phyloP scores from a whole-genome alignment of 2,329 filamentous ascomycete genomes.

The Chaetothyriales sp. region DNA sequence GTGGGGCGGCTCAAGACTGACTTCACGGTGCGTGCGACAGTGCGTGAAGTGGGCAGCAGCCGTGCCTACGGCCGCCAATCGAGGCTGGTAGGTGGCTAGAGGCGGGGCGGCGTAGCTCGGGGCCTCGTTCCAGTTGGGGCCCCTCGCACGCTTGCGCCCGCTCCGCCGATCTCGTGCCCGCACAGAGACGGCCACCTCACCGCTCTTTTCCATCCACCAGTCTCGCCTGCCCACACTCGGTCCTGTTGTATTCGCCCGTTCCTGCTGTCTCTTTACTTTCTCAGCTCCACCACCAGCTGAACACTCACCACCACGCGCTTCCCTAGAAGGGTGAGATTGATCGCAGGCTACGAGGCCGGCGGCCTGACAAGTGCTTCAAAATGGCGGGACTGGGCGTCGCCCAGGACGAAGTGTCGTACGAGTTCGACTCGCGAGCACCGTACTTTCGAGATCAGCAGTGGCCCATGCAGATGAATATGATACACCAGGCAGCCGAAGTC shows the following conservation, averaged over 20 bases:
- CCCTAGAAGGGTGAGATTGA: not conserved
- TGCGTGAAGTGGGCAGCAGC: not conserved
- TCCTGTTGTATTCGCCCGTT: not conserved
- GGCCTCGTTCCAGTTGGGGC: not conserved
- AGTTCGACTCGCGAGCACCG: conserved; percentile 33
- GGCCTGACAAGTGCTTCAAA: conserved; percentile 14
- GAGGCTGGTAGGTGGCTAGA: not conserved
- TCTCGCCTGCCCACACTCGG: not conserved
- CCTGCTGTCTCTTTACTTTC: not conserved
- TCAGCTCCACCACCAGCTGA: not conserved
- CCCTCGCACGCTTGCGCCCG: not conserved
- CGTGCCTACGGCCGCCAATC: not conserved
- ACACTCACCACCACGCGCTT: not conserved
- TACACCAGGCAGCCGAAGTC: conserved; percentile 24
- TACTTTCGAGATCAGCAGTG: conserved; percentile 32
- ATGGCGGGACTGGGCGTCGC: conserved; percentile 33
- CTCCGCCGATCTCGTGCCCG: conserved; percentile 7
- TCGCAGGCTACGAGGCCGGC: conserved; percentile 3
- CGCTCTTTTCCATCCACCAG: conserved; percentile 6
- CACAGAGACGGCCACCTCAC: conserved; percentile 19
- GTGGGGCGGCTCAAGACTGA: not conserved
- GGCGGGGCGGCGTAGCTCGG: not conserved
- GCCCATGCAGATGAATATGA: conserved; percentile 31
- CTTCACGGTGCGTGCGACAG: not conserved
- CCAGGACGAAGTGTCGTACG: conserved; percentile 33